phyloP scores from a whole-genome alignment of 2,329 filamentous ascomycete genomes.

The Penicillium sp. region DNA sequence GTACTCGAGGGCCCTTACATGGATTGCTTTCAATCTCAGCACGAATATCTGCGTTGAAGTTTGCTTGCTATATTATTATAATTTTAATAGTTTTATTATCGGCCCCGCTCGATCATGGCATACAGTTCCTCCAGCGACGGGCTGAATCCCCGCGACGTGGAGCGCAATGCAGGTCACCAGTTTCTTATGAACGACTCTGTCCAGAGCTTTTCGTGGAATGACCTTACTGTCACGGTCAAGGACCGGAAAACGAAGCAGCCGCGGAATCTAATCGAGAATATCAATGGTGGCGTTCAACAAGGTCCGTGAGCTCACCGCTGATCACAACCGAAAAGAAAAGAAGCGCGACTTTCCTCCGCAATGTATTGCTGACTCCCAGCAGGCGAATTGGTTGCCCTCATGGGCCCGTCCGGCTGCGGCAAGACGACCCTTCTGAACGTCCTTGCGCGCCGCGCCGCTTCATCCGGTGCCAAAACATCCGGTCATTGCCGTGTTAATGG shows the following conservation, averaged over 20 bases:
- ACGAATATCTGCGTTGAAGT: neutral
- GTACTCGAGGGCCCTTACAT: constrained; percentile 2
- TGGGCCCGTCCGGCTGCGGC: constrained; percentile 76
- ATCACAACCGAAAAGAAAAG: neutral
- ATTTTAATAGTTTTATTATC: neutral
- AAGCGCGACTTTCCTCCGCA: neutral
- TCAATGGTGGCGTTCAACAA: constrained; percentile 68
- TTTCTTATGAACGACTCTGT: constrained; percentile 64
- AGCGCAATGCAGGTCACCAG: constrained; percentile 33
- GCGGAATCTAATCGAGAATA: constrained; percentile 66
- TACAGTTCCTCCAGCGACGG: constrained; percentile 15
- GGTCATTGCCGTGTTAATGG: constrained; percentile 70
- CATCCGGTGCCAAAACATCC: constrained; percentile 58
- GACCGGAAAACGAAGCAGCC: constrained; percentile 69
- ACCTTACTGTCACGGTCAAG: constrained; percentile 73
- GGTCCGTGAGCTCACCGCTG: constrained; percentile 44
- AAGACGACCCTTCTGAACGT: constrained; percentile 86
- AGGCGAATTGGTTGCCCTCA: constrained; percentile 77
- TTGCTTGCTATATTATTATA: neutral
- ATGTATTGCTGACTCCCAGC: constrained; percentile 9
- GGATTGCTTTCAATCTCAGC: neutral
- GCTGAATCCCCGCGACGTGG: constrained; percentile 30
- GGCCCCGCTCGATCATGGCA: neutral
- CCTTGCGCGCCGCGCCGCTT: constrained; percentile 67
- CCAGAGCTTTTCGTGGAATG: constrained; percentile 67